phyloP scores from a whole-genome alignment of 192 early-diverging fungal genomes.

The Radiomyces spectabilis region DNA sequence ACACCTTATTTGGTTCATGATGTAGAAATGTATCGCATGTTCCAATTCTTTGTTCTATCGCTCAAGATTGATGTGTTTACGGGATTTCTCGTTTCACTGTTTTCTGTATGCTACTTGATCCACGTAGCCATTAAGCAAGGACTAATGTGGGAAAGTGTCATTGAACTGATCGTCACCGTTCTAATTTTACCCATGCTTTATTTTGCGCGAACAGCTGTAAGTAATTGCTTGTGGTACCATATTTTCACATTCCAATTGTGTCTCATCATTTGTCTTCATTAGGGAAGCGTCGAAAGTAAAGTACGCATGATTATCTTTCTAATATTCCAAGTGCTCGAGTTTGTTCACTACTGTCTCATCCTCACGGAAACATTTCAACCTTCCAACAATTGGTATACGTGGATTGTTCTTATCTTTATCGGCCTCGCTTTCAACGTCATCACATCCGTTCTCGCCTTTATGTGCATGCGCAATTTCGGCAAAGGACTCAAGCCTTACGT shows the following conservation, averaged over 20 bases:
- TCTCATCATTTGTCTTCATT: background rate
- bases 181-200: conserved; percentile 25
- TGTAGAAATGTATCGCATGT: conserved; percentile 50
- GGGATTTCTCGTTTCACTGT: conserved; percentile 57
- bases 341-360: conserved; percentile 23
- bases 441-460: conserved; percentile 10
- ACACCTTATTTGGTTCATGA: background rate
- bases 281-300: conserved; percentile 25
- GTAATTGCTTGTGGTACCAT: background rate
- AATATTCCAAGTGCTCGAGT: conserved; percentile 15
- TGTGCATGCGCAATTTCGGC: conserved; percentile 28
- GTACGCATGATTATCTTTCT: conserved; percentile 22
- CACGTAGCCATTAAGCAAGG: conserved; percentile 14
- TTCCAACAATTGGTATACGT: conserved; percentile 27
- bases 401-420: conserved; percentile 27
- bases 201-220: conserved; percentile 26
- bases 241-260: background rate
- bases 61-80: conserved; percentile 82
- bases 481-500: conserved; percentile 29
- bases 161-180: conserved; percentile 21
- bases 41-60: conserved; percentile 73
- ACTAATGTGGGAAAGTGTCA: conserved; percentile 14
- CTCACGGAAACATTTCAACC: conserved; percentile 18
- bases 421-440: conserved; percentile 12
- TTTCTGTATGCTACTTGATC: conserved; percentile 56